Base-by-base conservation (phyloP, 2,329 filamentous ascomycete genomes). In the Trichoderma guizhouense region DNA sequence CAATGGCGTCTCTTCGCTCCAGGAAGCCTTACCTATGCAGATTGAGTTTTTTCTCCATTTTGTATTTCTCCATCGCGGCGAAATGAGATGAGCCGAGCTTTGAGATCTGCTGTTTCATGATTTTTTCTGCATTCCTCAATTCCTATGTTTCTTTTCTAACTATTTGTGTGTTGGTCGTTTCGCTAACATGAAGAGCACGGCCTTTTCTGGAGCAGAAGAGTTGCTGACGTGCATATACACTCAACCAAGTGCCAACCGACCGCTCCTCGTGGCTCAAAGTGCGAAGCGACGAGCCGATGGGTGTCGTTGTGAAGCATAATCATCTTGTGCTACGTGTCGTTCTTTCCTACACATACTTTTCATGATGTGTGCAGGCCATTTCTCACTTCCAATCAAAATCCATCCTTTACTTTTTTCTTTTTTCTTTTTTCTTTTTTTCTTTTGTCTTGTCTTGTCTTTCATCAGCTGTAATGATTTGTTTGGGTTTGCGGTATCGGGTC, bases 201-300 rank as follows among this genome's bases (percentile, higher is more conserved):
- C 21, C 43, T 14, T 30, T 24, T 8, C 30, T 43, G 39, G 47
- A 66, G 30, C 26, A 43, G 6, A 18, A 68, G 53, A 30, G 53
- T 57, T 47, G 65, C 65, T 68, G 65, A 68, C 65, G 34, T 58
- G 65, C 65, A 68, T 67, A 24, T 43, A 34, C 32, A 66, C 63
- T 11, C 14, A 28, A 12, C 8, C 18, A 32, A 34, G 21, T 11
- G 14, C 43, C 30, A 55, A 36, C 43, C 21, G 34, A 36, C 58
- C 21, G 32, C 58, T 34, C 58, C 32, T 30, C 32, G 11, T 61
- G 30, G 55, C 24, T 60, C 55, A 5, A 60, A 21, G 15, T 61
- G 58, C 9, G 58, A 39, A 34, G 58, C 58, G 58, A 61, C 32
- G 58, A 36, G 58, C 58, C 58, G 58, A 60, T 34, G 57, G 57